Base-by-base conservation (phyloP, 108 stramenopile genomes). In the Skeletonema potamos region DNA sequence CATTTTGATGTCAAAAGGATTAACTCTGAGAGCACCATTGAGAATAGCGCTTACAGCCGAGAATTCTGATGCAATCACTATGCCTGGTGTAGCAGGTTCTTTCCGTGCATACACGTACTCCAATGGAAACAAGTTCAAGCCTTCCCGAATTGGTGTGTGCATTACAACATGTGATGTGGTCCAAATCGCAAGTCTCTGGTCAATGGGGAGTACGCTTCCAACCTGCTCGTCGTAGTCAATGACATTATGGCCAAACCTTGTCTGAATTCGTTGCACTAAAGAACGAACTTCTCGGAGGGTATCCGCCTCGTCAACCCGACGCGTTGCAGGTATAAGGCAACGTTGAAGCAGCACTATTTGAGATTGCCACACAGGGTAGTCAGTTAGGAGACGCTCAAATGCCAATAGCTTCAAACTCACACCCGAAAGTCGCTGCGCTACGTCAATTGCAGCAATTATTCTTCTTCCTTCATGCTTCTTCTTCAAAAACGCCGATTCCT, bases 21-120 rank as follows among this genome's bases (percentile, higher is more conserved):
- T 99, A 30, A 99, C 91, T n/a, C 96, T 86, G 43, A 99, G 70
- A 13, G 97, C 96, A 17, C 98, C 97, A 80, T 98, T 99, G 28
- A 99, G 82, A 56, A 99, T 94, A 22, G 89, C 89, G 60, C 90
- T 85, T 28, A 98, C 97, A 3, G 99, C 96, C 18, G 95, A 94
- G 73, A 99, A 99, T 77, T 99, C 99, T 3, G 96, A 97, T 7
- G 96, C 85, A 39, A 99, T 89, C 17, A 98, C 96, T 12, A 98
- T 97, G 32, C 99, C 99, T 2, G 98, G 93, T 37, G 60, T 51
- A 11, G 84, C 81, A 8, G 86, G 83, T 57, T 85, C 82, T 74
- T 90, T 89, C 24, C 85, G 70, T 28, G 85, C 82, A 70, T 91
- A 97, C 41, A 98, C 95, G 85, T 93, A 99, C 87, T 99, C 98